Evolutionary conservation across 2,329 filamentous ascomycete species (phyloP), one percentile per base, ranked within the genome.

Genomic region (Pestalotiopsis sp.): DNA sequence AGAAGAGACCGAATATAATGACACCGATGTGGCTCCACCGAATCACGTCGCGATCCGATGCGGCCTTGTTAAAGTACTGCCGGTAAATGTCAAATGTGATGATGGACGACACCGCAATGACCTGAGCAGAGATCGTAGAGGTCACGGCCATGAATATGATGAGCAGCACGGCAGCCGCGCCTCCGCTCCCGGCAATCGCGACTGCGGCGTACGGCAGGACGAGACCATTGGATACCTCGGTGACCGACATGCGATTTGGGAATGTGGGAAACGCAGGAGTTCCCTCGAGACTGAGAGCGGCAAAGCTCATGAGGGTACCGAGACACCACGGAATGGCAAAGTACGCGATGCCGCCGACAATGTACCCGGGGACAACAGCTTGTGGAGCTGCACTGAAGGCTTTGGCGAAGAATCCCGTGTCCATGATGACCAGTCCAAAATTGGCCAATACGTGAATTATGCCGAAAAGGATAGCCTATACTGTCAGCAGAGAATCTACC

Each of bases 131-230:
- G 72, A 92, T 91, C 0, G 93, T 92, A 2, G 89, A 92, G 0
- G 94, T 97, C 30, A 97, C 93, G 20, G 94, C 94, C 90, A 97
- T 93, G 83, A 97, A 96, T 66, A 96, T 87, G 72, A 97, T 89
- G 20, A 97, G 81, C 1, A 95, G 85, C 0, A 92, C 93, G 0
- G 90, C 92, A 0, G 89, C 88, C 1, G 93, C 94, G 63, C 94
- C 94, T 5, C 92, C 92, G 72, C 90, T 90, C 2, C 94, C 94
- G 6, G 97, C 85, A 11, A 97, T 80, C 0, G 92, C 92, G 7
- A 96, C 92, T 0, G 94, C 92, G 1, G 93, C 93, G 68, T 94
- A 93, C 0, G 94, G 94, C 1, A 97, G 85, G 0, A 94, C 93
- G n/a, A 97, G 84, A 3, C 94, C 94, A 9, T 92, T 93, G 1